A percentile compares a stretch with the other conserved stretches of the same genome.
Conservation (phyloP, 2,329 filamentous ascomycete species). For the Diaporthe helianthi region DNA sequence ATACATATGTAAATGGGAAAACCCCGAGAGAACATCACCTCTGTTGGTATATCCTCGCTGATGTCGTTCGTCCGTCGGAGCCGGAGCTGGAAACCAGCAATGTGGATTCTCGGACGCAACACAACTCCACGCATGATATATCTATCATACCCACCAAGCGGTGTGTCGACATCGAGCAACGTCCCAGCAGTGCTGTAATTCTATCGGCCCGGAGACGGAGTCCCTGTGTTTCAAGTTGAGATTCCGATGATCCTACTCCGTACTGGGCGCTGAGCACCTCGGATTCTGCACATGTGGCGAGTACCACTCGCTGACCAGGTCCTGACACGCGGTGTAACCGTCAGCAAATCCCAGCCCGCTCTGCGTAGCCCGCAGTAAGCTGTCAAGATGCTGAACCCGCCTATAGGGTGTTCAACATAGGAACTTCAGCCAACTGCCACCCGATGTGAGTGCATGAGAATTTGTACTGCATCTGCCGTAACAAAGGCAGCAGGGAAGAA, state of each 20-base stretch:
- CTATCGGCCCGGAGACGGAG: background rate
- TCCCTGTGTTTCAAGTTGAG: constrained; percentile 17
- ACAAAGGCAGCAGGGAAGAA: background rate
- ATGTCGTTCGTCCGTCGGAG: background rate
- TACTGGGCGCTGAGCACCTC: background rate
- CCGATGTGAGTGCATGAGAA: background rate
- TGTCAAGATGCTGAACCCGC: background rate
- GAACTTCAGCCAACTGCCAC: background rate
- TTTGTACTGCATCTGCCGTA: background rate
- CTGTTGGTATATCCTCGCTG: background rate
- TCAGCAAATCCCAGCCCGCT: constrained; percentile 16
- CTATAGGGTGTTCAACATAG: background rate
- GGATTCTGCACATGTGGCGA: background rate
- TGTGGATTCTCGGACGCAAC: background rate
- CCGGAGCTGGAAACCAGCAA: background rate
- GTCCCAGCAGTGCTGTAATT: no score
- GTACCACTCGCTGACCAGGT: background rate
- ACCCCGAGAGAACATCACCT: background rate
- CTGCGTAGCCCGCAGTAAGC: constrained; percentile 4
- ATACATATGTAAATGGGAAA: background rate
- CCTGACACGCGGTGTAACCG: constrained; percentile 10
- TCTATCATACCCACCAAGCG: background rate
- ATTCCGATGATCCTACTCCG: background rate
- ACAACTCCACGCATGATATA: background rate
- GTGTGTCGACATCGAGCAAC: background rate